phyloP scores from a whole-genome alignment of 1,284 basidiomycete genomes.

The Moesziomyces sp. region DNA sequence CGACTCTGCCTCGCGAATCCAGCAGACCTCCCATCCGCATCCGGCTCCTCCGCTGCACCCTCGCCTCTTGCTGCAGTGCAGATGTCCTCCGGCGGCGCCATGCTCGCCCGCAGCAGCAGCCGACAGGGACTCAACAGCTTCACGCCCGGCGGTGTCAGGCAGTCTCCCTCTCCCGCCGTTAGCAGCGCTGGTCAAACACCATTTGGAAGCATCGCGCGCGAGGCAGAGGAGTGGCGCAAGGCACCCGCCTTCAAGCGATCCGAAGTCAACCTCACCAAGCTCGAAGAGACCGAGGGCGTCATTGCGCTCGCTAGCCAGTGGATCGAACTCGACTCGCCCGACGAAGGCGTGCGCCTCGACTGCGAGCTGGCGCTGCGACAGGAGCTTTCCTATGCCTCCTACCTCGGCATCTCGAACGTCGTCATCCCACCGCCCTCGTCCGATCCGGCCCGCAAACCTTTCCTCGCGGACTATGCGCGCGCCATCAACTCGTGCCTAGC shows the following conservation, averaged over 20 bases:
- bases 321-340: conserved; percentile 91
- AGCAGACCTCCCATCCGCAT: conserved; percentile 15
- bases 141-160: conserved; percentile 9
- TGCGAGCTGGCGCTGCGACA: conserved; percentile 93
- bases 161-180: conserved; percentile 24
- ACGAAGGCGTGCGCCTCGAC: conserved; percentile 95
- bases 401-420: conserved; percentile 84
- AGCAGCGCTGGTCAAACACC: conserved; percentile 6
- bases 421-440: conserved; percentile 92
- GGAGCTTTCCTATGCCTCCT: conserved; percentile 91
- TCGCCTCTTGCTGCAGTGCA: conserved; percentile 18
- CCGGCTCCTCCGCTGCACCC: conserved; percentile 10
- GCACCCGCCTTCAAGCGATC: conserved; percentile 81
- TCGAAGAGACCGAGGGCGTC: conserved; percentile 85
- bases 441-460: conserved; percentile 72
- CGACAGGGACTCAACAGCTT: conserved; percentile 42
- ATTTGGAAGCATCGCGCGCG: conserved; percentile 67
- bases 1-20: conserved; percentile 79
- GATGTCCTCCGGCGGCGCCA: conserved; percentile 17
- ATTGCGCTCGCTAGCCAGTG: conserved; percentile 87
- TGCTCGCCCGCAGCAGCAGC: conserved; percentile 54
- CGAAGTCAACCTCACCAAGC: conserved; percentile 86
- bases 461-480: conserved; percentile 90
- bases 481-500: conserved; percentile 72
- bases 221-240: conserved; percentile 88